Conservation (phyloP, 768 basidiomycete genomes). For the Suillus americanus region DNA sequence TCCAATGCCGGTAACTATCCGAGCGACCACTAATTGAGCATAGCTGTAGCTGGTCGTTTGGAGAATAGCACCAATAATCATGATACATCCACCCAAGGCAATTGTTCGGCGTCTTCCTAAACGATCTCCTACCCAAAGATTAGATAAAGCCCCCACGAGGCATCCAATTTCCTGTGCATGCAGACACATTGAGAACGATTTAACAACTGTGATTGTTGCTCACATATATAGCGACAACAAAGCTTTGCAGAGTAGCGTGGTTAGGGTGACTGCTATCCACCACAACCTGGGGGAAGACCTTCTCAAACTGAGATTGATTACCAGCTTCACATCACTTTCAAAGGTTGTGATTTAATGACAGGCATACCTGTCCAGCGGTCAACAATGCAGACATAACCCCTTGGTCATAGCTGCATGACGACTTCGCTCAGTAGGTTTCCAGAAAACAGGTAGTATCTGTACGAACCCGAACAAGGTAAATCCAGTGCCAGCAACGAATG, state of each 20-base stretch:
- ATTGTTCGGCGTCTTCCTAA: conserved; percentile 62
- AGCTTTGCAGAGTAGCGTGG: conserved; percentile 58
- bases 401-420: conserved; percentile 54
- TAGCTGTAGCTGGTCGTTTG: conserved; percentile 58
- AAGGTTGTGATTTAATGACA: neutral
- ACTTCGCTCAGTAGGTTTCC: neutral
- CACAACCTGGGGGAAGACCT: conserved; percentile 54
- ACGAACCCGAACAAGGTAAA: conserved; percentile 62
- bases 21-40: conserved; percentile 60
- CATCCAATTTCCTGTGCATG: conserved; percentile 60
- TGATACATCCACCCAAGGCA: conserved; percentile 54
- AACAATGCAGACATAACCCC: conserved; percentile 70
- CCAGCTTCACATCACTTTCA: neutral
- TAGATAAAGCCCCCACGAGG: conserved; percentile 60
- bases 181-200: neutral
- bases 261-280: conserved; percentile 36
- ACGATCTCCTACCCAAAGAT: conserved; percentile 58
- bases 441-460: neutral
- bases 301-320: conserved; percentile 45
- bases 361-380: conserved; percentile 48
- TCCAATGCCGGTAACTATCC: conserved; percentile 61
- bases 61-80: conserved; percentile 63
- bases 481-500: conserved; percentile 57
- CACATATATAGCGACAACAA: conserved; percentile 60
- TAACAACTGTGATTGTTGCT: conserved; percentile 14